A percentile compares a stretch with the other conserved stretches of the same genome.
These are phyloP conservation scores for Quillaja saponaria DNA, from an alignment of 306 rosid genomes.

Conservation along the genomic window DNA sequence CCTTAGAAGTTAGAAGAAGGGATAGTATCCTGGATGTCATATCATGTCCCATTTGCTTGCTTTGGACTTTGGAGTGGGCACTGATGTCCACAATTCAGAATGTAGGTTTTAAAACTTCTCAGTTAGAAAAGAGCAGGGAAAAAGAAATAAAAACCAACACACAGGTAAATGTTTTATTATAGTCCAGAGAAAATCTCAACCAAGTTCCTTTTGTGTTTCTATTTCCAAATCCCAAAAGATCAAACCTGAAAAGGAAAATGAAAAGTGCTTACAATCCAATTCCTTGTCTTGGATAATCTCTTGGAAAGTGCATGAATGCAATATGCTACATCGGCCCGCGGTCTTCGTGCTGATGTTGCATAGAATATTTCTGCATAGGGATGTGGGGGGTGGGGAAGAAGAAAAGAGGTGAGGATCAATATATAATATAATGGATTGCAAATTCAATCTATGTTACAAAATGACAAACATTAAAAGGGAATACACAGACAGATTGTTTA, in stretches of 20 bases:
- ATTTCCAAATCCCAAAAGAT: background rate
- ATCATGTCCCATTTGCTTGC: too few species aligned
- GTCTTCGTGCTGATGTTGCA: constrained; percentile 75
- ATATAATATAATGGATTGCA: too few species aligned
- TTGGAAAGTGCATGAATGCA: constrained; percentile 75
- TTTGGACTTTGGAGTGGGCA: too few species aligned
- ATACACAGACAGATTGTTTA: too few species aligned
- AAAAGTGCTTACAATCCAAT: constrained; percentile 68
- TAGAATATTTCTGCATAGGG: constrained; percentile 59
- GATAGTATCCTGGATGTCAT: too few species aligned
- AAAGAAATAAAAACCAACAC: background rate
- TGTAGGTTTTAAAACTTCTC: too few species aligned
- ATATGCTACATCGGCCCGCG: constrained; percentile 86
- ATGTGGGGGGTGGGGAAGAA: too few species aligned
- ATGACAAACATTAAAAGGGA: too few species aligned
- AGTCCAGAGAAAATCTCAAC: background rate
- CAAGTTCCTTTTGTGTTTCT: background rate
- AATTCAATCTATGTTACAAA: too few species aligned
- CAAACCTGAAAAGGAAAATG: background rate
- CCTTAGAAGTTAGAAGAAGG: too few species aligned
- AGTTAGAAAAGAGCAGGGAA: background rate
- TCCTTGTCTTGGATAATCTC: constrained; percentile 79
- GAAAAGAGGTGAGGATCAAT: too few species aligned
- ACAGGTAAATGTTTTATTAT: background rate
- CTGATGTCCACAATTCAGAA: too few species aligned